Conservation (phyloP, 176 grass and related monocot species). For the Puya raimondii region DNA sequence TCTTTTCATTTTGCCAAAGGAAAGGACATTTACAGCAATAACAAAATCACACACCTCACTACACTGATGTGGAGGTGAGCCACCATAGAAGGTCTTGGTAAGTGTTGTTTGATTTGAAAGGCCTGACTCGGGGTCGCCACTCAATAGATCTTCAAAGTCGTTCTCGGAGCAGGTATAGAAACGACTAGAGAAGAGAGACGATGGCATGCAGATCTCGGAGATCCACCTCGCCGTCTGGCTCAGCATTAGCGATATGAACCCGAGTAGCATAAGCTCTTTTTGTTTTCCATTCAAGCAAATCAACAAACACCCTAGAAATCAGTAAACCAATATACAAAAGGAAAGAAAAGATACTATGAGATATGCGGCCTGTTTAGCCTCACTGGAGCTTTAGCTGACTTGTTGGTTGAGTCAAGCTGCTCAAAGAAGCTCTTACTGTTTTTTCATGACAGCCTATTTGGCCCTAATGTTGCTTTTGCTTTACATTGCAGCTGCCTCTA, state of each 20-base stretch:
- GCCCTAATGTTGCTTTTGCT: no score
- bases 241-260: slow-evolving; percentile 86
- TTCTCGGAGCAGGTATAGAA: slow-evolving; percentile 77
- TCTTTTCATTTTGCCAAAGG: no score
- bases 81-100: slow-evolving; percentile 19
- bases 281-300: slow-evolving; percentile 14
- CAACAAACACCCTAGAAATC: slow-evolving; percentile 16
- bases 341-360: background rate
- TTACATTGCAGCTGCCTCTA: no score
- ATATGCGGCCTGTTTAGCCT: no score
- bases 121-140: background rate
- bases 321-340: background rate
- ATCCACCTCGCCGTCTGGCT: slow-evolving; percentile 82
- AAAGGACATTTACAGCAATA: background rate
- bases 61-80: slow-evolving; percentile 25
- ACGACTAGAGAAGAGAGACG: slow-evolving; percentile 46
- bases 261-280: slow-evolving; percentile 83
- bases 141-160: slow-evolving; percentile 32
- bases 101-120: slow-evolving; percentile 36
- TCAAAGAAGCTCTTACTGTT: no score
- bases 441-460: no score
- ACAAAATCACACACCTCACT: slow-evolving; percentile 32
- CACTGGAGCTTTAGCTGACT: no score
- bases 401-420: no score
- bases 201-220: slow-evolving; percentile 79